Evolutionary conservation across 2,329 filamentous ascomycete species (phyloP).

Genomic region (Incumbomyces delicatus): DNA sequence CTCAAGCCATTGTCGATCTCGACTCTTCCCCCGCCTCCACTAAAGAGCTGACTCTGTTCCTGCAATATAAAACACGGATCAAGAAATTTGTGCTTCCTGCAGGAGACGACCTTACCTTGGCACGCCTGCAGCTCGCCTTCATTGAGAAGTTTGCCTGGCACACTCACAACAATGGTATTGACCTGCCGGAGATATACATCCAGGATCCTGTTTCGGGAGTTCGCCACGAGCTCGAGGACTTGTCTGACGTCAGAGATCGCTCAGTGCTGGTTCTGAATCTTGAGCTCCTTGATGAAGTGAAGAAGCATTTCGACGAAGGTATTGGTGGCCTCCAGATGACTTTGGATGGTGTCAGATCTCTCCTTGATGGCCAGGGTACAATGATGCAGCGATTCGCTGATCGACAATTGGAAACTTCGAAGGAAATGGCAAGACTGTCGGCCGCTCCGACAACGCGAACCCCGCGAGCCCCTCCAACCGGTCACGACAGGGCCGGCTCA

Average conservation of each 20-base stretch:
- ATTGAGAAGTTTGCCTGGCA: constrained; percentile 99
- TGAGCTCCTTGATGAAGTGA: constrained; percentile 88
- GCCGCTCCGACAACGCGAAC: constrained; percentile 35
- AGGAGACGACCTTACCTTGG: constrained; percentile 75
- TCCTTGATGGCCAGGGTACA: constrained; percentile 71
- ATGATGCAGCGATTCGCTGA: constrained; percentile 82
- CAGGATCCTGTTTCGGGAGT: constrained; percentile 92
- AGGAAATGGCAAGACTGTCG: constrained; percentile 65
- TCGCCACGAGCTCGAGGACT: constrained; percentile 90
- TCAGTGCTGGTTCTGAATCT: constrained; percentile 92
- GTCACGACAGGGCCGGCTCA: constrained; percentile 25
- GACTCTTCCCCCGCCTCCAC: constrained; percentile 62
- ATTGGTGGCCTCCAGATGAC: constrained; percentile 68
- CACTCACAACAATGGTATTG: constrained; percentile 83
- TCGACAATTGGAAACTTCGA: constrained; percentile 77
- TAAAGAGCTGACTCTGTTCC: constrained; percentile 83
- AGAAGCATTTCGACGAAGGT: constrained; percentile 89
- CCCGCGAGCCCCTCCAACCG: constrained; percentile 22
- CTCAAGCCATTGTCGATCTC: constrained; percentile 46
- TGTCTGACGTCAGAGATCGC: constrained; percentile 86
- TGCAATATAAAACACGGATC: constrained; percentile 21
- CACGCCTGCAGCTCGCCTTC: constrained; percentile 83
- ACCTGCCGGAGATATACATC: constrained; percentile 94
- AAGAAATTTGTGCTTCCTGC: constrained; percentile 20
- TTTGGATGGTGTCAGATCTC: constrained; percentile 76